phyloP scores from a whole-genome alignment of 2,329 filamentous ascomycete species.

The Hymenoscyphus linearis region DNA sequence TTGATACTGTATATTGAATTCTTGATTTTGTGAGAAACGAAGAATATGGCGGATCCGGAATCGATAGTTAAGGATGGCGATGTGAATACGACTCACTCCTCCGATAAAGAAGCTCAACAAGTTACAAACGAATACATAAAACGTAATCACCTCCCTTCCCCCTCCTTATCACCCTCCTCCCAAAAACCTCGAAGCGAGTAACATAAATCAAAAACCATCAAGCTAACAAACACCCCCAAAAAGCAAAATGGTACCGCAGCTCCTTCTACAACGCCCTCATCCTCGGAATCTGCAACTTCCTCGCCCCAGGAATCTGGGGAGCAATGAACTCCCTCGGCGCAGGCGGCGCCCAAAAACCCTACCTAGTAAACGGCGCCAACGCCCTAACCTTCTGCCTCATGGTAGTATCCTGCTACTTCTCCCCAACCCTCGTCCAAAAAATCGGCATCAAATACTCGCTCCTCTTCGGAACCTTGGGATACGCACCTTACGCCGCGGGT shows the following conservation, averaged over 20 bases:
- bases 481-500: conserved; percentile 65
- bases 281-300: conserved; percentile 64
- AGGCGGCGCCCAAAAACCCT: conserved; percentile 59
- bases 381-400: conserved; percentile 68
- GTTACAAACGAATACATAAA: conserved; percentile 1
- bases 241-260: conserved; percentile 59
- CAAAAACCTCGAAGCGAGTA: too few species aligned
- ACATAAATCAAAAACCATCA: neutral
- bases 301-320: conserved; percentile 66
- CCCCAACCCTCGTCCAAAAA: conserved; percentile 56
- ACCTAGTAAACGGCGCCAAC: conserved; percentile 63
- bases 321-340: conserved; percentile 71
- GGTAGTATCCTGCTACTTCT: conserved; percentile 65
- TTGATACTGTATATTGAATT: neutral
- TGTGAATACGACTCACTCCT: neutral
- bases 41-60: neutral
- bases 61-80: neutral
- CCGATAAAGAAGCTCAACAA: conserved; percentile 1
- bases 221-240: neutral
- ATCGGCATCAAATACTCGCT: conserved; percentile 68
- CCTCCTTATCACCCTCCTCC: neutral
- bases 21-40: neutral
- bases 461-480: conserved; percentile 68
- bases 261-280: conserved; percentile 70
- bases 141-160: neutral